phyloP scores from a whole-genome alignment of 2,329 filamentous ascomycete genomes.

The Calonectria henricotiae region DNA sequence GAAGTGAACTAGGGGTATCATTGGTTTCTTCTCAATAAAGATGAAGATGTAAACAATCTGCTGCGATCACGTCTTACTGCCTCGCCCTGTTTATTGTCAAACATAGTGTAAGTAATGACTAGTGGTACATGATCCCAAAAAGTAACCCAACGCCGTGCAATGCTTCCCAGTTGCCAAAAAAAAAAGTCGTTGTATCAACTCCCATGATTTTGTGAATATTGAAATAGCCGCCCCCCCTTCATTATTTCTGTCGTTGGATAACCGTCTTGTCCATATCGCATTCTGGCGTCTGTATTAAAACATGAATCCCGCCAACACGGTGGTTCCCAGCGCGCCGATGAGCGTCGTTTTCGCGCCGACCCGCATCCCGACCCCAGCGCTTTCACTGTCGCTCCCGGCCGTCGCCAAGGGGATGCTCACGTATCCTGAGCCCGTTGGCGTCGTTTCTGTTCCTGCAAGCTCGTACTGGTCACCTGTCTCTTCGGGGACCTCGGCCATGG shows the following conservation, averaged over 20 bases:
- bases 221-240: not conserved
- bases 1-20: not conserved
- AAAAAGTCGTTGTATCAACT: not conserved
- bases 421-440: constrained; percentile 41
- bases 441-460: constrained; percentile 46
- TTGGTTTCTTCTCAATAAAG: not conserved
- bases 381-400: constrained; percentile 28
- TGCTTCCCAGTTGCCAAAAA: constrained; percentile 3
- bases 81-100: not conserved
- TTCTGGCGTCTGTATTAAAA: constrained; percentile 13
- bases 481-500: constrained; percentile 60
- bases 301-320: constrained; percentile 30
- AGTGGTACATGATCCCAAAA: not conserved
- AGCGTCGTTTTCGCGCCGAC: constrained; percentile 1
- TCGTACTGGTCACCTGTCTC: constrained; percentile 52
- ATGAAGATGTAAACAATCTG: not conserved
- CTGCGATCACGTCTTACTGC: not conserved
- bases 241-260: constrained; percentile 5
- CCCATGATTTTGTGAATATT: not conserved
- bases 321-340: constrained; percentile 30
- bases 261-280: constrained; percentile 12
- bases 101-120: not conserved
- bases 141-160: constrained; percentile 6
- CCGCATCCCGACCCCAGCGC: constrained; percentile 6
- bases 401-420: constrained; percentile 44